Percentiles rank a stretch among this genome's conserved stretches.
These are phyloP conservation scores for Cornus kousa DNA, from an alignment of 148 eudicot genomes.

Conservation along the genomic window DNA sequence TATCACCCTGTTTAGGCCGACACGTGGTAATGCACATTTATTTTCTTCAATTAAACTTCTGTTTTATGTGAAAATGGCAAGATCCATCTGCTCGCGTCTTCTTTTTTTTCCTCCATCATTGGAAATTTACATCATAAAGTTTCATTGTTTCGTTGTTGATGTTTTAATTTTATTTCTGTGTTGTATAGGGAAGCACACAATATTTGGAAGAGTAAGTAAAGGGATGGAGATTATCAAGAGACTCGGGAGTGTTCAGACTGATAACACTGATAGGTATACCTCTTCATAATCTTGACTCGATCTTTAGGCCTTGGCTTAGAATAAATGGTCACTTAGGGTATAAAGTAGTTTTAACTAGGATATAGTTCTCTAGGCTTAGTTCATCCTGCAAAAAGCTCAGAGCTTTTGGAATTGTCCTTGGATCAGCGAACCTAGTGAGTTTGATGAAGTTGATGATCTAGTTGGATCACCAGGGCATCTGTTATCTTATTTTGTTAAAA, in stretches of 20 bases:
- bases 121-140: background rate
- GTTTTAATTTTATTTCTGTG: background rate
- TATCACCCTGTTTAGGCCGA: too few species aligned
- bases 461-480: constrained; percentile 3
- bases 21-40: too few species aligned
- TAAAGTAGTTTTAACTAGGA: background rate
- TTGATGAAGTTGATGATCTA: background rate
- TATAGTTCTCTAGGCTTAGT: background rate
- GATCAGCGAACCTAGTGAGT: background rate
- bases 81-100: background rate
- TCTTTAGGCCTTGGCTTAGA: constrained; percentile 6
- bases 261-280: constrained; percentile 81
- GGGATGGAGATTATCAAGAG: constrained; percentile 97
- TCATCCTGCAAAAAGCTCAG: background rate
- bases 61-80: background rate
- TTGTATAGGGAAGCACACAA: constrained; percentile 86
- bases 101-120: background rate
- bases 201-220: constrained; percentile 87
- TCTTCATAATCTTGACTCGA: background rate
- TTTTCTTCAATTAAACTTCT: constrained; percentile 9
- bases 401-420: background rate
- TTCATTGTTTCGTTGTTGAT: background rate
- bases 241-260: constrained; percentile 94
- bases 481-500: background rate
- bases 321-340: background rate